phyloP scores from a whole-genome alignment of 768 basidiomycete genomes.

The Macrolepiota fuliginosa region DNA sequence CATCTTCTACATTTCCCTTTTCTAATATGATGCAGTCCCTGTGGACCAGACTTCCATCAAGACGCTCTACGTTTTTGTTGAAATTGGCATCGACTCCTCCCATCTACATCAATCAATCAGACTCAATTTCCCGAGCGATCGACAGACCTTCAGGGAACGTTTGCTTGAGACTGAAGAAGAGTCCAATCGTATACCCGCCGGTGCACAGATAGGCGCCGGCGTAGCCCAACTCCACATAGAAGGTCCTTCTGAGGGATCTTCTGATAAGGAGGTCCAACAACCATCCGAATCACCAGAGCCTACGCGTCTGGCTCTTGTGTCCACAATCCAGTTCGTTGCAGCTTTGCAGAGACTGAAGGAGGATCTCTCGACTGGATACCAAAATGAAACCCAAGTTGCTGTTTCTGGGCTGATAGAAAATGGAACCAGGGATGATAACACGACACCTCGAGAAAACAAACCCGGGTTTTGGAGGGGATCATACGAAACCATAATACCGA shows the following conservation, averaged over 20 bases:
- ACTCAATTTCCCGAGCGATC: conserved; percentile 83
- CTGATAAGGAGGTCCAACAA: not conserved
- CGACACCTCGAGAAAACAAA: conserved; percentile 5
- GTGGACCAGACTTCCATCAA: conserved; percentile 92
- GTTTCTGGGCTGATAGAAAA: conserved; percentile 12
- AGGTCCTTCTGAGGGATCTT: conserved; percentile 23
- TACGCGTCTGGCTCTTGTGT: conserved; percentile 87
- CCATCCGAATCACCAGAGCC: conserved; percentile 21
- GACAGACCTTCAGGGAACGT: conserved; percentile 59
- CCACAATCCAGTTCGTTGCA: conserved; percentile 96
- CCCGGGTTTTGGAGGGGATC: conserved; percentile 50
- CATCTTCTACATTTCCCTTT: not conserved
- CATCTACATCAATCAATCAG: conserved; percentile 86
- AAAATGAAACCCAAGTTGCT: conserved; percentile 16
- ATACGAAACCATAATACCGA: conserved; percentile 78
- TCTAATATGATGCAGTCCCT: conserved; percentile 58
- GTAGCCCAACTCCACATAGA: conserved; percentile 61
- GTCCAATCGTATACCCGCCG: conserved; percentile 38
- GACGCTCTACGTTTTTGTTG: conserved; percentile 97
- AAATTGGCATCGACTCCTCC: conserved; percentile 86
- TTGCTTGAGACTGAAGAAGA: conserved; percentile 57
- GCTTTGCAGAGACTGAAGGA: conserved; percentile 87
- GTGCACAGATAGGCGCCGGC: conserved; percentile 46
- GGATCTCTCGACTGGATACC: conserved; percentile 52
- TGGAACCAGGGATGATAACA: conserved; percentile 1